Conservation (phyloP, 2,329 filamentous ascomycete genomes). For the Sordariomycetes sp. region DNA sequence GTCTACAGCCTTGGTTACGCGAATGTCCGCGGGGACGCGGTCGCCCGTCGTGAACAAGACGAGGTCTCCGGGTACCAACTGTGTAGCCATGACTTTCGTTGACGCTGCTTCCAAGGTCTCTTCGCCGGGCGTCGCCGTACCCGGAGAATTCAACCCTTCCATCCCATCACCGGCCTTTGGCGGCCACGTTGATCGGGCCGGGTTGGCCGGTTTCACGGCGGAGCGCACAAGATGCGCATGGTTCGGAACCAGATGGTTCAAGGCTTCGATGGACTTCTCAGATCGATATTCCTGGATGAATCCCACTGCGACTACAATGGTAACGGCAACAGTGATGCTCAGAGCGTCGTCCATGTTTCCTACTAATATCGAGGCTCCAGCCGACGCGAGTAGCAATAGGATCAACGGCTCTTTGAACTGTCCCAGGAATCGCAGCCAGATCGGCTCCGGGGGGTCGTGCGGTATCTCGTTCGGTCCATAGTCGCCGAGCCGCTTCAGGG, state of each 20-base stretch:
- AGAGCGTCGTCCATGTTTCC: slow-evolving; percentile 92
- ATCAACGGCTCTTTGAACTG: slow-evolving; percentile 97
- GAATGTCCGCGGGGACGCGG: slow-evolving; percentile 89
- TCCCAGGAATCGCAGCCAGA: slow-evolving; percentile 91
- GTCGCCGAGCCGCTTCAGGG: slow-evolving; percentile 64
- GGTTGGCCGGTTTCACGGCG: slow-evolving; percentile 20
- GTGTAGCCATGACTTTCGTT: slow-evolving; percentile 73
- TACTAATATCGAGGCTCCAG: slow-evolving; percentile 77
- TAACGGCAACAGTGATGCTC: slow-evolving; percentile 91
- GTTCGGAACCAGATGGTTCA: slow-evolving; percentile 89
- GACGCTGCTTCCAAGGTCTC: slow-evolving; percentile 62
- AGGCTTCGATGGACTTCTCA: slow-evolving; percentile 90
- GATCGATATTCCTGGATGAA: slow-evolving; percentile 97
- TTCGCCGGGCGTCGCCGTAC: slow-evolving; percentile 49
- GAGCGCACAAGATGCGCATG: slow-evolving; percentile 85
- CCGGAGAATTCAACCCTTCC: slow-evolving; percentile 17
- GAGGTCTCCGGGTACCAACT: slow-evolving; percentile 85
- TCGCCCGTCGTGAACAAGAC: slow-evolving; percentile 94
- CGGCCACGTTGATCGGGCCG: slow-evolving; percentile 35
- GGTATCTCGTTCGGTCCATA: slow-evolving; percentile 92
- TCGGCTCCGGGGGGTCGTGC: slow-evolving; percentile 82
- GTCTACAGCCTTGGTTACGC: slow-evolving; percentile 83
- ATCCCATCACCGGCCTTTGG: slow-evolving; percentile 25
- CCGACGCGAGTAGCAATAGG: slow-evolving; percentile 79
- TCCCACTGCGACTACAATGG: slow-evolving; percentile 90